Base-by-base conservation (phyloP, 805 yeast genomes). In the Maudiozyma saulgeensis region DNA sequence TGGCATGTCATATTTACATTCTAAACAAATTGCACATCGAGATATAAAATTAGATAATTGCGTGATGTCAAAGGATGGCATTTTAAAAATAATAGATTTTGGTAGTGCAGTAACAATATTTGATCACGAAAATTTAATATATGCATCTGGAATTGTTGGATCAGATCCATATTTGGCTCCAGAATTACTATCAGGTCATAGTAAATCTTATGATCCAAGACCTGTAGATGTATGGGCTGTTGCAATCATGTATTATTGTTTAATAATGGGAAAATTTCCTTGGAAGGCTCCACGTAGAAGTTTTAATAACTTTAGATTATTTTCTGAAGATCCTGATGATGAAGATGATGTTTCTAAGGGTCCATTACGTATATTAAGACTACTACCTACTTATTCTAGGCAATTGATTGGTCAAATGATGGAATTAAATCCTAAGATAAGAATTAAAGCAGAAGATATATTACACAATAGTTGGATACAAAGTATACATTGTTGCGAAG, bases 121-220 rank as follows among this genome's bases (percentile, higher is more conserved):
- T 21, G 23, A 42, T 15, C 76, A 81, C 7, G 42, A 76, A 54
- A 79, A 77, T 47, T 64, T 67, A 7, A 77, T 74, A 49, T 75
- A 80, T 21, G 84, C 16, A 71, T 75, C 51, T 41, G 98, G 98
- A 15, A 78, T 91, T 21, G 95, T 91, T 12, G 99, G 99, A 15
- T 85, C 95, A 1, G 99, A 91, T 66, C 98, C 99, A 2, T 91
- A 91, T 62, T 70, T 91, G 53, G 93, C 97, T 0, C 98, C 98
- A 0, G 99, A 91, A 65, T 90, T 91, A 41, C 74, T 91, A 49
- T 42, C 49, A 3, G 43, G 46, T 15, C 43, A 48, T 34, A 68
- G 69, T 47, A 42, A 53, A 4, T 39, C 56, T 0, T 91, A 91
- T 65, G 96, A 91, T 64, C 93, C 97, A 18, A 78, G 93, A 46